Conservation (phyloP, 176 grass and related monocot genomes). For the Olyra latifolia region DNA sequence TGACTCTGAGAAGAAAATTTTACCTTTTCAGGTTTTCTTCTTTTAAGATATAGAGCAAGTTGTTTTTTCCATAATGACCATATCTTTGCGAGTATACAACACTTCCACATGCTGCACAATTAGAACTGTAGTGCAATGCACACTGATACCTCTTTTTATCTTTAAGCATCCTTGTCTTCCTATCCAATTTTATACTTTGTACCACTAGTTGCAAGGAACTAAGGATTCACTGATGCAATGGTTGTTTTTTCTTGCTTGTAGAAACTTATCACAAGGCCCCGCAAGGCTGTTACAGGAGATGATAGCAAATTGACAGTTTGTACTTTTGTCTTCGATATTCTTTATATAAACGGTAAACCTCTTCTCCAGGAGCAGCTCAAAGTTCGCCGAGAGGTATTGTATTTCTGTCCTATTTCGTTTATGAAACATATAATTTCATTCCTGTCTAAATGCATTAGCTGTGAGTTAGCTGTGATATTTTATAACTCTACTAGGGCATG, state of each 20-base stretch:
- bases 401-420: conserved; percentile 5
- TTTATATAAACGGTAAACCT: conserved; percentile 83
- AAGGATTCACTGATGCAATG: neutral
- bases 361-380: conserved; percentile 94
- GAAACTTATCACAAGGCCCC: conserved; percentile 91
- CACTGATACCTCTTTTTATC: neutral
- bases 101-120: conserved; percentile 13
- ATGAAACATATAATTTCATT: conserved; percentile 31
- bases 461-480: too few relatives aligned
- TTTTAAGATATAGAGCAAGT: conserved; percentile 23
- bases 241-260: conserved; percentile 47
- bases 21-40: conserved; percentile 93
- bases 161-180: conserved; percentile 13
- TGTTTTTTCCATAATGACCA: neutral
- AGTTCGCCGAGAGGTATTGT: conserved; percentile 82
- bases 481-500: neutral
- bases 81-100: neutral
- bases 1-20: conserved; percentile 78
- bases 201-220: neutral
- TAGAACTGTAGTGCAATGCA: neutral
- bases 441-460: conserved; percentile 5
- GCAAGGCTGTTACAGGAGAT: conserved; percentile 90
- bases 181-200: neutral
- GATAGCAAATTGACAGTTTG: conserved; percentile 97
- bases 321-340: conserved; percentile 96